Percentiles rank a stretch among this genome's conserved stretches.
Conservation (phyloP, 2,329 filamentous ascomycete genomes). For the Chaetothyriales sp. region DNA sequence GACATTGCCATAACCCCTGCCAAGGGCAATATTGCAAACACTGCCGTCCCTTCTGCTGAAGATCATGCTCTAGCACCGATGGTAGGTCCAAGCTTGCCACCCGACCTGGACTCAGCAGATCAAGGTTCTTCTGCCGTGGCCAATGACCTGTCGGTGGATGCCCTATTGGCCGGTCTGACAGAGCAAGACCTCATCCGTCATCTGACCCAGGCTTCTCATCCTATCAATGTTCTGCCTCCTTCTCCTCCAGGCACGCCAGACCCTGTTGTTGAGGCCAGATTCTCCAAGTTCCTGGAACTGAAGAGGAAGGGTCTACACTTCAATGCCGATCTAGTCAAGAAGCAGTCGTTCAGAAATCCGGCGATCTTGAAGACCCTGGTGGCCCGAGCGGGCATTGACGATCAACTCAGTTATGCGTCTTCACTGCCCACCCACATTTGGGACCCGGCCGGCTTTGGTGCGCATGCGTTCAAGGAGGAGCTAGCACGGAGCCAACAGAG, state of each 20-base stretch:
- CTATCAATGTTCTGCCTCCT: slow-evolving; percentile 30
- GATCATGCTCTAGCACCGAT: slow-evolving; percentile 3
- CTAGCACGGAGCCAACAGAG: slow-evolving; percentile 29
- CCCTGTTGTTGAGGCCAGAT: slow-evolving; percentile 37
- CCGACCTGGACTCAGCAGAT: not conserved
- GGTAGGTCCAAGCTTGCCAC: slow-evolving; percentile 12
- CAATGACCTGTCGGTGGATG: not conserved
- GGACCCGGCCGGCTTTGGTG: slow-evolving; percentile 25
- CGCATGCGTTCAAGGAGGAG: slow-evolving; percentile 33
- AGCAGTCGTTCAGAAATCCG: slow-evolving; percentile 44
- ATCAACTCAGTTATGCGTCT: slow-evolving; percentile 39
- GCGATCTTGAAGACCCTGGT: slow-evolving; percentile 42
- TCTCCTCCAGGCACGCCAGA: slow-evolving; percentile 33
- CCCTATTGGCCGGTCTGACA: slow-evolving; percentile 7
- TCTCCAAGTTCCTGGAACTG: slow-evolving; percentile 44
- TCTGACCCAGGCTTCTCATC: slow-evolving; percentile 37
- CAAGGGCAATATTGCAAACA: not conserved
- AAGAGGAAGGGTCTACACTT: slow-evolving; percentile 50
- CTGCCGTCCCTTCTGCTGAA: not conserved
- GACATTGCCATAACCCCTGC: slow-evolving; percentile 10
- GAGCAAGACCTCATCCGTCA: slow-evolving; percentile 34
- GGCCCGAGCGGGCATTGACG: slow-evolving; percentile 41
- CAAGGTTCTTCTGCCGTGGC: not conserved
- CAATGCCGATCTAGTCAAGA: slow-evolving; percentile 44
- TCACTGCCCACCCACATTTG: slow-evolving; percentile 30